Evolutionary conservation across 306 rosid genomes (phyloP), one percentile per base, ranked within the genome.

Genomic region (Trifolium fragiferum): DNA sequence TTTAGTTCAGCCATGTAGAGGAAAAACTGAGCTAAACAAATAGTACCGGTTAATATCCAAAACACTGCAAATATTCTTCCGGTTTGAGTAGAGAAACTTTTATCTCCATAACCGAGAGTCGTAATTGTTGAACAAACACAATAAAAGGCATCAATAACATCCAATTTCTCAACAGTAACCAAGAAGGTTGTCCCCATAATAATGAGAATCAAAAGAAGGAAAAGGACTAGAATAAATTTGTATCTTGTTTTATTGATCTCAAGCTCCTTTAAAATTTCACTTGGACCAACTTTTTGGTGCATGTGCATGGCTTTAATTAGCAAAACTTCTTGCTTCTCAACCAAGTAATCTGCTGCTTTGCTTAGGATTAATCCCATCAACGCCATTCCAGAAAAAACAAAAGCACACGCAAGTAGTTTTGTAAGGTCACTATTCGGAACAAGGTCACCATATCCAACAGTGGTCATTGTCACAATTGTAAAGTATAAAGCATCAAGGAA

Each of bases 61-160:
- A 91, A 84, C 43, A 91, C 79, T 3, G 97, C 97, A 68, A 92
- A 94, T 18, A 85, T 25, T 18, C 99, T 93, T 16, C 97, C 95
- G 46, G 81, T 74, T 78, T 70, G 67, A 54, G 93, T 94, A 16
- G 92, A 87, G 86, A 92, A 94, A 84, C 93, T 94, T 80, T 83
- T 72, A 79, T 94, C 97, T 41, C 97, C 99, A 76, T 82, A 85
- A 61, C 88, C 88, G 16, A 85, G 78, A 4, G 86, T 85, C 46
- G 88, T 85, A 16, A 85, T 6, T 30, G 88, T 85, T 20, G 84
- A 82, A 72, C 88, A 85, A 72, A 85, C 88, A 35, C 88, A 85
- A 65, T 85, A 82, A 9, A 85, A 76, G 12, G 88, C 86, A 61
- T 82, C 84, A 4, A 85, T 10, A 37, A 76, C 0, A 4, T 68